Conservation (phyloP, 768 basidiomycete species). For the Tephrocybe rancida region DNA sequence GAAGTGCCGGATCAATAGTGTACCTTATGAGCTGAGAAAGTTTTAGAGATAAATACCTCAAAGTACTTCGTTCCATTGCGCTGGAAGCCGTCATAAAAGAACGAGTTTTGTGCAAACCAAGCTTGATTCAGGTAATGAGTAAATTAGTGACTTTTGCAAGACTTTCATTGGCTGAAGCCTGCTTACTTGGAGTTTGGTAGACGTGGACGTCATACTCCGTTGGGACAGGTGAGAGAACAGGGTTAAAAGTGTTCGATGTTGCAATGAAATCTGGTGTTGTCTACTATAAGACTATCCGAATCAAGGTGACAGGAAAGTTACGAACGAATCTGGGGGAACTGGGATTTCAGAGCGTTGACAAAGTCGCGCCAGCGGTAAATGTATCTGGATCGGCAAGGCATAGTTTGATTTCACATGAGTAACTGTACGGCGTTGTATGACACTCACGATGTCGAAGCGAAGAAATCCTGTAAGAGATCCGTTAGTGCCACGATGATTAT, state of each 20-base stretch:
- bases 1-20: too few relatives aligned
- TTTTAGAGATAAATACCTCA: conserved; percentile 22
- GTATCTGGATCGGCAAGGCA: conserved; percentile 31
- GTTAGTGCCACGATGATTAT: not conserved
- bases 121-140: too few relatives aligned
- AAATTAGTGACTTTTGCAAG: too few relatives aligned
- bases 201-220: conserved; percentile 54
- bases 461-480: conserved; percentile 20
- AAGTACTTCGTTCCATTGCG: conserved; percentile 58
- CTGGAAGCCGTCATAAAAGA: conserved; percentile 36
- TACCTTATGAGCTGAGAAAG: not conserved
- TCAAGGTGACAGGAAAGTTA: not conserved
- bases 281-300: not conserved
- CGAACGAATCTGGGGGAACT: conserved; percentile 51
- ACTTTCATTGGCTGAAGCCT: too few relatives aligned
- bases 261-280: conserved; percentile 49
- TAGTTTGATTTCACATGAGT: not conserved
- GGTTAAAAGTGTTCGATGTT: conserved; percentile 39
- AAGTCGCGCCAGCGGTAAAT: conserved; percentile 50
- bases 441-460: conserved; percentile 23
- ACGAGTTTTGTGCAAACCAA: conserved; percentile 38
- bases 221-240: conserved; percentile 46
- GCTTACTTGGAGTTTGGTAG: conserved; percentile 53
- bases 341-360: conserved; percentile 37
- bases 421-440: not conserved